Percentiles rank a stretch among this genome's conserved stretches.
Evolutionary conservation across 2,329 filamentous ascomycete species (phyloP).

Genomic region (Ilyonectria robusta): DNA sequence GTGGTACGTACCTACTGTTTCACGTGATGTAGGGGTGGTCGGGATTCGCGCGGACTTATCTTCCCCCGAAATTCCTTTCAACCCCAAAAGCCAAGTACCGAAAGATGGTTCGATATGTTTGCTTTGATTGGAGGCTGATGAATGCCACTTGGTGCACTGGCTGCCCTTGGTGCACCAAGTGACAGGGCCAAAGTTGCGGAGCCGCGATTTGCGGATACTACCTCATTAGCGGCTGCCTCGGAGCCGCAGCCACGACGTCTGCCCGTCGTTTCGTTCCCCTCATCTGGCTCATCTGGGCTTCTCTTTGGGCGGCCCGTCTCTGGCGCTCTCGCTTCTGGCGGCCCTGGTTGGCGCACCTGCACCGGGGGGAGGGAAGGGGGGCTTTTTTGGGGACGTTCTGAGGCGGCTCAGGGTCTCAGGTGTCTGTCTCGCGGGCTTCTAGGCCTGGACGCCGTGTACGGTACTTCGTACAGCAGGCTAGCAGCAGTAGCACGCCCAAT

Average conservation of each 20-base stretch:
- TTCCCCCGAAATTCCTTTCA: slow-evolving; percentile 13
- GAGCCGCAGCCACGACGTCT: slow-evolving; percentile 42
- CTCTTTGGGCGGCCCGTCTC: background rate
- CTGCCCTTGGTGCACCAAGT: background rate
- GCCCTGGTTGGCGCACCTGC: background rate
- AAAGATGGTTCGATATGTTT: slow-evolving; percentile 3
- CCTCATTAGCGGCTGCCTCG: slow-evolving; percentile 34
- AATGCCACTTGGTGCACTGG: background rate
- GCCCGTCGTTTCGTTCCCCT: slow-evolving; percentile 37
- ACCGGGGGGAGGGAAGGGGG: background rate
- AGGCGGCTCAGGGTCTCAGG: background rate
- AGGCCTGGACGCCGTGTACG: background rate
- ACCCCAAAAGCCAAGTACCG: slow-evolving; percentile 16
- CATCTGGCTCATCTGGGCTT: slow-evolving; percentile 5
- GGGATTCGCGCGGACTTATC: slow-evolving; percentile 12
- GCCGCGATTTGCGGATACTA: slow-evolving; percentile 45
- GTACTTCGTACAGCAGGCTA: slow-evolving; percentile 1
- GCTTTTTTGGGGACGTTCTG: background rate
- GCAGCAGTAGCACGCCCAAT: slow-evolving; percentile 5
- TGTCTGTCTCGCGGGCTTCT: background rate
- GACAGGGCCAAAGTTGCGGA: slow-evolving; percentile 41
- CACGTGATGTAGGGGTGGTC: slow-evolving; percentile 4
- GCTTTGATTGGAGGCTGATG: slow-evolving; percentile 11
- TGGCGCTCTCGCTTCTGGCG: background rate
- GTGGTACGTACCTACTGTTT: background rate